Conservation (phyloP, 164 flowering plant species). For the Brasenia schreberi region DNA sequence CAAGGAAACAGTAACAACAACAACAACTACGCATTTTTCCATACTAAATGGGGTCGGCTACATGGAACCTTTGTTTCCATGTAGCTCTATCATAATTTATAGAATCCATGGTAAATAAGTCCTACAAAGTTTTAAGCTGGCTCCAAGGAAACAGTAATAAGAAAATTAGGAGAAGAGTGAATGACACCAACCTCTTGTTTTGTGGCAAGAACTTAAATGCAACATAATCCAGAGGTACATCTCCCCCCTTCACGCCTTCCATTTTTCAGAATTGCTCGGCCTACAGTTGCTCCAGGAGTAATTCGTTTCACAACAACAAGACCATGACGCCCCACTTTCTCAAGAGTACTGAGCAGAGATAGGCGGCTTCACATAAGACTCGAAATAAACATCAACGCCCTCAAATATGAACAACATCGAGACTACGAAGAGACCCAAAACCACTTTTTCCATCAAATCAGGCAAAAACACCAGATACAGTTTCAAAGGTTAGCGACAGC, state of each 20-base stretch:
- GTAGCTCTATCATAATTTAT: no score
- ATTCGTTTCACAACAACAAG: not conserved
- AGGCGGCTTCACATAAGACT: not conserved
- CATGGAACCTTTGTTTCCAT: no score
- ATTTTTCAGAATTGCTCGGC: conserved; percentile 11
- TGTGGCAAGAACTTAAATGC: conserved; percentile 33
- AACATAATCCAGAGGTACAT: conserved; percentile 35
- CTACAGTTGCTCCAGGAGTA: not conserved
- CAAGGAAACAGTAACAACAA: not conserved
- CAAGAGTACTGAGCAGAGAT: not conserved
- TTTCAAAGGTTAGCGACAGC: no score
- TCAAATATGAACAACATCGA: no score
- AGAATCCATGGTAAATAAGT: no score
- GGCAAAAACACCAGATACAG: no score
- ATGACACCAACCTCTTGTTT: conserved; percentile 37
- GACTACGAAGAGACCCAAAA: no score
- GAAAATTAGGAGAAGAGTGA: not conserved
- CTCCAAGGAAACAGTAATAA: not conserved
- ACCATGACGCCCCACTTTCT: not conserved
- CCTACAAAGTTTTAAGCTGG: no score
- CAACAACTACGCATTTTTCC: no score
- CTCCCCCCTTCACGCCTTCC: conserved; percentile 30
- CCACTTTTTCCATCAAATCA: no score
- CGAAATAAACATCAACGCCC: not conserved
- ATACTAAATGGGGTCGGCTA: no score